Base-by-base conservation (phyloP, 2,329 filamentous ascomycete genomes). In the Cordyceps cateniannulata region DNA sequence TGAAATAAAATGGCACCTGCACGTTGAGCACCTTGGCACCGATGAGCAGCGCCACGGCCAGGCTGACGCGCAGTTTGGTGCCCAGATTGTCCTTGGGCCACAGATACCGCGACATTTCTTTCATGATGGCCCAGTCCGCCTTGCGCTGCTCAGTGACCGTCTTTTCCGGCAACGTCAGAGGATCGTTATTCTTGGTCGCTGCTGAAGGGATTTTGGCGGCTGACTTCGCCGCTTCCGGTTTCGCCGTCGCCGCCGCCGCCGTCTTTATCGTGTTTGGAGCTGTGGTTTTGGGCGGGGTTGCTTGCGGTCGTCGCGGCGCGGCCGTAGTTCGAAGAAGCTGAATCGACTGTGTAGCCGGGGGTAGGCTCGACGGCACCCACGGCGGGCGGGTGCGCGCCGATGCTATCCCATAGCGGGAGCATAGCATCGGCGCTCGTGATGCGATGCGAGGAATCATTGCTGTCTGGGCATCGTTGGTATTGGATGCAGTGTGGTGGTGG, bases 1-100 rank as follows among this genome's bases (percentile, higher is more conserved):
- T 98, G 80, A 99, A 99, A 80, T 97, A 99, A 72, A 99, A 99
- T 0, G 95, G 95, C 51, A 99, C 91, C 77, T 99, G 92, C 18
- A 99, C 95, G 73, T 98, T 99, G 69, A 99, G 80, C 53, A 96
- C 85, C 81, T 99, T 99, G 71, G 92, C 91, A 62, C 93, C 91
- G 24, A 99, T 77, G 42, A 99, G 81, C 64, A 99, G 77, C 8
- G 82, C 85, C 3, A 99, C 82, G n/a, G 93, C 92, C 52, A 96
- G 77, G 12, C 89, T 85, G 38, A 99, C 95, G 64, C 95, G 87
- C 64, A 93, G 77, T 72, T 96, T 91, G 3, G 92, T 96, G 48
- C 71, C 71, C 52, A 73, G 64, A 60, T 87, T 87, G 73, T 93
- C 86, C 78, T 95, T 96, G 24, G 95, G 95, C 95, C 95, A 99